Conservation (phyloP, 2,329 filamentous ascomycete genomes). For the Lizonia empirigonia region DNA sequence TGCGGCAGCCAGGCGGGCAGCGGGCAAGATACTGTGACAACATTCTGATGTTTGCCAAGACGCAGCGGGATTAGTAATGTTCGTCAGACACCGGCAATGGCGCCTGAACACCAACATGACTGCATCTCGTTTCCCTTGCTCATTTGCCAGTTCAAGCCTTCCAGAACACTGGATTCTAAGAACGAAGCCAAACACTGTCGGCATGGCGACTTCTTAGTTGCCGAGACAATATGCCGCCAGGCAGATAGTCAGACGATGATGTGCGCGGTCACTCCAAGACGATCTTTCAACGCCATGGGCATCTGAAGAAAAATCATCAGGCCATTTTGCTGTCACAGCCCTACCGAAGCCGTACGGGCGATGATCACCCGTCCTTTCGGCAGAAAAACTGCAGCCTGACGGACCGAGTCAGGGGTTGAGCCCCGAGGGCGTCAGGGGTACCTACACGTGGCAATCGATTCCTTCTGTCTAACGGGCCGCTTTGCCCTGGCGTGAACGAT, state of each 20-base stretch:
- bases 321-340: conserved; percentile 18
- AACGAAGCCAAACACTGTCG: conserved; percentile 15
- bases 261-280: neutral
- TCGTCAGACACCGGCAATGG: neutral
- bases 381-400: conserved; percentile 22
- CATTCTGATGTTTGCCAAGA: conserved; percentile 1
- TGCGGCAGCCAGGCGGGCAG: neutral
- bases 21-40: neutral
- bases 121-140: conserved; percentile 10
- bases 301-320: conserved; percentile 19
- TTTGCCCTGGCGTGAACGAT: conserved; percentile 37
- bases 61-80: conserved; percentile 5
- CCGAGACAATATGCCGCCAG: conserved; percentile 26
- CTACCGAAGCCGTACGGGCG: conserved; percentile 17
- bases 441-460: conserved; percentile 42
- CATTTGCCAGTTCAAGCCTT: conserved; percentile 17
- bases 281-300: conserved; percentile 5
- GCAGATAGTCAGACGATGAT: conserved; percentile 27
- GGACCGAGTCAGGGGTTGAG: conserved; percentile 35
- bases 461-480: conserved; percentile 36
- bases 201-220: conserved; percentile 14
- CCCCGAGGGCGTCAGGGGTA: conserved; percentile 31
- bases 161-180: conserved; percentile 17
- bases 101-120: conserved; percentile 2
- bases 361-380: conserved; percentile 33